phyloP scores from a whole-genome alignment of 73 alveolate species.

The Tetrahymena elliotti region DNA sequence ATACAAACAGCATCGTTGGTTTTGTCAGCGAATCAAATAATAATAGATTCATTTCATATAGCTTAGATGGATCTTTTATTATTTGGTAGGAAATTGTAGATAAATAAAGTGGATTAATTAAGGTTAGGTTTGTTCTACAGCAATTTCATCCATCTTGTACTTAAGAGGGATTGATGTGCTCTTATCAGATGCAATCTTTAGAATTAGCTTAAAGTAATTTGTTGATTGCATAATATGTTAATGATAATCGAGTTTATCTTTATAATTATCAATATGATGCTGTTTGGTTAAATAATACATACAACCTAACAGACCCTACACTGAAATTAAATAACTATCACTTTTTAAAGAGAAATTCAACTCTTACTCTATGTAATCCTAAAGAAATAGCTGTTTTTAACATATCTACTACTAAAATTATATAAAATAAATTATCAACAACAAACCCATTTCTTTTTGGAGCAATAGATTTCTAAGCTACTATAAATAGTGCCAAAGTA shows the following conservation, averaged over 20 bases:
- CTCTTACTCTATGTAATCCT: not conserved
- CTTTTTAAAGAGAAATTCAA: not conserved
- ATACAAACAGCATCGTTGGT: not conserved
- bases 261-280: not conserved
- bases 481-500: not conserved
- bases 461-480: not conserved
- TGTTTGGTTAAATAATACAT: not conserved
- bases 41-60: not conserved
- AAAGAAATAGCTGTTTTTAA: not conserved
- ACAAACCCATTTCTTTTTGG: not conserved
- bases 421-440: not conserved
- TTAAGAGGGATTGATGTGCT: not conserved
- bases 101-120: not conserved
- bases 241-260: not conserved
- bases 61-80: not conserved
- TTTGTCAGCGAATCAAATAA: not conserved
- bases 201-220: not conserved
- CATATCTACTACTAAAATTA: not conserved
- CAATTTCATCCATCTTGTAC: not conserved
- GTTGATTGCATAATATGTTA: not conserved
- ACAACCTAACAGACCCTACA: not conserved
- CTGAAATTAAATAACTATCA: not conserved
- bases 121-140: not conserved
- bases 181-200: not conserved
- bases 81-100: not conserved